Evolutionary conservation across 1,139 yeast genomes (phyloP).

Genomic region (Hyphopichia wangnamkhiaoensis): DNA sequence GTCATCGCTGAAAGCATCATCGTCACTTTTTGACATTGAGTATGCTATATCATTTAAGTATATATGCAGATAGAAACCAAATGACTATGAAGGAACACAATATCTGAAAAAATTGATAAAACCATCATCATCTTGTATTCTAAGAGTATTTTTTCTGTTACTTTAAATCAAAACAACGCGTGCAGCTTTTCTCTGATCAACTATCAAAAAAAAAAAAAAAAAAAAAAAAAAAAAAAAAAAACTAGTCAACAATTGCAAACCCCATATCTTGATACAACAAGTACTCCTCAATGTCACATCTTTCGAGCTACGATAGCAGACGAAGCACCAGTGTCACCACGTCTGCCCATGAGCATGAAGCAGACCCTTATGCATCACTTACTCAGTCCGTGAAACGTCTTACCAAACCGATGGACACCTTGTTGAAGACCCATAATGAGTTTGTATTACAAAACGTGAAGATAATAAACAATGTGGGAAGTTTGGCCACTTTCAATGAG

Average conservation of each 20-base stretch:
- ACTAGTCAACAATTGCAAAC: neutral
- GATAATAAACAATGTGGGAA: conserved; percentile 21
- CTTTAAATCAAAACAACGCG: neutral
- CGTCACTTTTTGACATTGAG: conserved; percentile 4
- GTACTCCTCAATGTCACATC: no score
- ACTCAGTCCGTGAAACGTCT: conserved; percentile 21
- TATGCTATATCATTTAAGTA: neutral
- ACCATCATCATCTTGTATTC: neutral
- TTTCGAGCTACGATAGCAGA: no score
- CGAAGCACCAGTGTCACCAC: no score
- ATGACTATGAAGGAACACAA: neutral
- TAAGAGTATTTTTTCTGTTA: neutral
- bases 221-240: neutral
- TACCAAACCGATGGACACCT: conserved; percentile 21
- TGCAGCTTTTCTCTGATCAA: no score
- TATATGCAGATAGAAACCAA: neutral
- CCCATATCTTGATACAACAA: no score
- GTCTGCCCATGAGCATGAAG: conserved; percentile 1
- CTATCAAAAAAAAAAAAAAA: neutral
- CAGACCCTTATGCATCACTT: conserved; percentile 25
- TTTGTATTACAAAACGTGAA: conserved; percentile 27
- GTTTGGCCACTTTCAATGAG: conserved; percentile 2
- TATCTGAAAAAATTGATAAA: neutral
- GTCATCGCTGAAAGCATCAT: conserved; percentile 3
- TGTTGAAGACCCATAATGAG: conserved; percentile 29